These are phyloP conservation scores for Ulota crispa DNA, from an alignment of 225 moss, liverwort and hornwort genomes.

Conservation along the genomic window DNA sequence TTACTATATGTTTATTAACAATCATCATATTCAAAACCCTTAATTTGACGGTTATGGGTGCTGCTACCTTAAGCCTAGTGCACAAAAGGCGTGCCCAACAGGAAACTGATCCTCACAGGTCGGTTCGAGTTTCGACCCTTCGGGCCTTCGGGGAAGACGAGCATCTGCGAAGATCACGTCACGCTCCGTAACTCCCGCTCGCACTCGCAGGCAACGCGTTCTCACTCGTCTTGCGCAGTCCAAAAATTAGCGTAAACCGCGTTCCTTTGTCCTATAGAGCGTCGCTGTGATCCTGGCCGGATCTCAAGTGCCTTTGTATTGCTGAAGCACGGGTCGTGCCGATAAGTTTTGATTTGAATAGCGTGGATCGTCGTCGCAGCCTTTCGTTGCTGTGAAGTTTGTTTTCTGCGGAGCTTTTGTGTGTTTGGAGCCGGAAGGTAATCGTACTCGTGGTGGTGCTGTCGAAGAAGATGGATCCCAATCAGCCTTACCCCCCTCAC, in stretches of 20 bases:
- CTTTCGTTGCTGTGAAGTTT: background rate
- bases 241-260: background rate
- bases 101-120: no score
- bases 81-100: no score
- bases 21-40: no score
- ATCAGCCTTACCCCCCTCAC: slow-evolving; percentile 32
- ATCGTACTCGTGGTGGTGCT: background rate
- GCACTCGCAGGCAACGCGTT: slow-evolving; percentile 23
- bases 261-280: background rate
- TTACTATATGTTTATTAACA: no score
- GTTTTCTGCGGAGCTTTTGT: background rate
- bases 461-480: slow-evolving; percentile 40
- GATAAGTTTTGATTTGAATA: background rate
- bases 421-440: background rate
- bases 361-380: background rate
- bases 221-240: background rate
- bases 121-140: background rate
- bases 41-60: no score
- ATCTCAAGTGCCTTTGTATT: background rate
- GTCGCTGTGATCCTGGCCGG: background rate
- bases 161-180: background rate
- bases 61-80: no score
- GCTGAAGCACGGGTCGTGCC: background rate
- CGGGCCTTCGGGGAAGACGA: no score
- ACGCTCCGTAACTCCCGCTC: background rate